Conservation (phyloP, 192 early-diverging fungal genomes). For the Allomyces javanicus region DNA sequence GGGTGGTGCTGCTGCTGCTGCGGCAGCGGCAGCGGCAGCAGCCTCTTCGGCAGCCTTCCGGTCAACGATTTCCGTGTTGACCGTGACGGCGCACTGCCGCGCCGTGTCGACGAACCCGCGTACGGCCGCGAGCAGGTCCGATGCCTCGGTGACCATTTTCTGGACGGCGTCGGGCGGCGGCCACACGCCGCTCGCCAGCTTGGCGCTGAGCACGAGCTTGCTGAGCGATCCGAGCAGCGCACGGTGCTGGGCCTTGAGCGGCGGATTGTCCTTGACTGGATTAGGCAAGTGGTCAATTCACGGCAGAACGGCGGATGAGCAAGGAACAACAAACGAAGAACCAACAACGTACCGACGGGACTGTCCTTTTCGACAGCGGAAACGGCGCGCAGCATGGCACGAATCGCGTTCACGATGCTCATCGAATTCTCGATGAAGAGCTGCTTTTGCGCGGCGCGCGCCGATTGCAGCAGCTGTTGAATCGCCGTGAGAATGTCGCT, state of each 20-base stretch:
- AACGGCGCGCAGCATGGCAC: constrained; percentile 25
- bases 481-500: constrained; percentile 18
- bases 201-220: constrained; percentile 64
- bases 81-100: constrained; percentile 27
- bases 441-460: constrained; percentile 18
- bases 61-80: constrained; percentile 3
- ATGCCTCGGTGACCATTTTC: constrained; percentile 52
- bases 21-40: too few species aligned
- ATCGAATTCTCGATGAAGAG: constrained; percentile 17
- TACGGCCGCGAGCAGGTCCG: constrained; percentile 55
- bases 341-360: constrained; percentile 10
- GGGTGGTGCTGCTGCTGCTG: too few species aligned
- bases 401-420: constrained; percentile 24
- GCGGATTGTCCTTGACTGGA: constrained; percentile 13
- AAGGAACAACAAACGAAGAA: neutral
- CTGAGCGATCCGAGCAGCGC: constrained; percentile 62
- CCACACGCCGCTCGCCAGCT: constrained; percentile 69
- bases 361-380: constrained; percentile 16
- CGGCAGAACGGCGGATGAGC: too few species aligned
- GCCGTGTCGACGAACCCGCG: constrained; percentile 51
- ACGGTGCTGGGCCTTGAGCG: constrained; percentile 47
- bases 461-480: constrained; percentile 14
- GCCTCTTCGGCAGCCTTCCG: too few species aligned
- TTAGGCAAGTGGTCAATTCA: too few species aligned
- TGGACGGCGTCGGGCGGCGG: constrained; percentile 61